Evolutionary conservation across 441 rosid genomes (phyloP).

Genomic region (Adansonia madagascariensis): DNA sequence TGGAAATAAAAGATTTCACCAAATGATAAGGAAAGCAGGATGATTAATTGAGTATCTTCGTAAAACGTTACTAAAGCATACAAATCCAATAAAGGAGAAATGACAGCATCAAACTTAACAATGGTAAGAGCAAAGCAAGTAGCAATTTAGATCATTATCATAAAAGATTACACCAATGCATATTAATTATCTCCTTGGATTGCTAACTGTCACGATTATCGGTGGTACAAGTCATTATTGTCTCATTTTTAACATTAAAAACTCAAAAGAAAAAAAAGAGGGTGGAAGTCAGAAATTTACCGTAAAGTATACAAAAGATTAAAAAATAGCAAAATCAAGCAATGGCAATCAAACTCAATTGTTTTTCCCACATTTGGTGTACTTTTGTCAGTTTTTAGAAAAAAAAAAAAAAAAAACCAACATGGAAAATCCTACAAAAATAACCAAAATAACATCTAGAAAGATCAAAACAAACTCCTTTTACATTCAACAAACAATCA

Average conservation of each 20-base stretch:
- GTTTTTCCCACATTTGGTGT: not conserved
- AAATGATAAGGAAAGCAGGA: not conserved
- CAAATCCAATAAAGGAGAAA: not conserved
- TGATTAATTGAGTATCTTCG: not conserved
- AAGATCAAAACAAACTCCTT: slow-evolving; percentile 26
- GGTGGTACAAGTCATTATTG: not conserved
- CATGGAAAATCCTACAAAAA: not conserved
- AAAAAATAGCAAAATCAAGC: slow-evolving; percentile 7
- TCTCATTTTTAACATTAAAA: not conserved
- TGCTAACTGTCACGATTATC: not conserved
- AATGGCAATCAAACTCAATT: not conserved
- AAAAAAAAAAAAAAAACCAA: not conserved
- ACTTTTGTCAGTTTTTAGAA: not conserved
- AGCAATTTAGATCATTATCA: slow-evolving; percentile 14
- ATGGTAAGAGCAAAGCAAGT: slow-evolving; percentile 3
- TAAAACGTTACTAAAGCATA: not conserved
- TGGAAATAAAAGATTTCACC: slow-evolving; percentile 3
- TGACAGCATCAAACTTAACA: not conserved
- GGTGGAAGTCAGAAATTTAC: not conserved
- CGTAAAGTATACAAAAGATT: not conserved
- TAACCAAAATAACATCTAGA: slow-evolving; percentile 12
- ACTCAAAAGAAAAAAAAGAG: not conserved
- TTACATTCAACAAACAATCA: slow-evolving; percentile 15
- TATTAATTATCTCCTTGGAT: slow-evolving; percentile 3
- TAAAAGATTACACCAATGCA: not conserved